Percentiles rank a stretch among this genome's conserved stretches.
Evolutionary conservation across 163 green algal species (phyloP).

Genomic region (Scenedesmus sp.): DNA sequence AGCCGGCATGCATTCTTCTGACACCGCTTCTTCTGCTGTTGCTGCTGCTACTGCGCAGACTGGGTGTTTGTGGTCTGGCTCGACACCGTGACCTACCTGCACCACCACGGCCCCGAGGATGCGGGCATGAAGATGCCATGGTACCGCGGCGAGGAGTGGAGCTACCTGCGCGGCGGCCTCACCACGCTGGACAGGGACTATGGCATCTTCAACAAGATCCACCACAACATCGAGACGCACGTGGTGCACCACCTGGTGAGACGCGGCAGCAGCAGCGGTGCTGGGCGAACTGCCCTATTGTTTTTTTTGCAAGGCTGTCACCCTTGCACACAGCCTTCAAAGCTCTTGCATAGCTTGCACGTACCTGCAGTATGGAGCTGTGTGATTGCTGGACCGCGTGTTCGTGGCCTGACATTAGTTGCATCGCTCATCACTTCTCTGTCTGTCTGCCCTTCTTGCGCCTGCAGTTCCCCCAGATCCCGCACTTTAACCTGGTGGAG

Average conservation of each 20-base stretch:
- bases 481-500: conserved; percentile 88
- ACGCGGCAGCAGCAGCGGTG: conserved; percentile 4
- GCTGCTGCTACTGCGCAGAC: conserved; percentile 58
- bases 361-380: neutral
- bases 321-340: too few species aligned
- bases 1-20: neutral
- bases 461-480: conserved; percentile 76
- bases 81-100: conserved; percentile 91
- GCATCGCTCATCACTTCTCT: neutral
- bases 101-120: conserved; percentile 87
- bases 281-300: neutral
- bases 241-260: conserved; percentile 93
- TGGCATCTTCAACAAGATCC: conserved; percentile 94
- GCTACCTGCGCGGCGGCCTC: conserved; percentile 87
- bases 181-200: conserved; percentile 87
- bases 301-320: neutral
- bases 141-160: conserved; percentile 92
- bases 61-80: conserved; percentile 94
- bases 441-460: neutral
- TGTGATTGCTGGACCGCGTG: neutral
- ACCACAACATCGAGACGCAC: conserved; percentile 94
- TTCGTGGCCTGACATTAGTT: neutral
- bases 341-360: too few species aligned
- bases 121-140: conserved; percentile 82
- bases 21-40: neutral